Evolutionary conservation across 2,329 filamentous ascomycete species (phyloP).

Genomic region (Didymella keratinophila): DNA sequence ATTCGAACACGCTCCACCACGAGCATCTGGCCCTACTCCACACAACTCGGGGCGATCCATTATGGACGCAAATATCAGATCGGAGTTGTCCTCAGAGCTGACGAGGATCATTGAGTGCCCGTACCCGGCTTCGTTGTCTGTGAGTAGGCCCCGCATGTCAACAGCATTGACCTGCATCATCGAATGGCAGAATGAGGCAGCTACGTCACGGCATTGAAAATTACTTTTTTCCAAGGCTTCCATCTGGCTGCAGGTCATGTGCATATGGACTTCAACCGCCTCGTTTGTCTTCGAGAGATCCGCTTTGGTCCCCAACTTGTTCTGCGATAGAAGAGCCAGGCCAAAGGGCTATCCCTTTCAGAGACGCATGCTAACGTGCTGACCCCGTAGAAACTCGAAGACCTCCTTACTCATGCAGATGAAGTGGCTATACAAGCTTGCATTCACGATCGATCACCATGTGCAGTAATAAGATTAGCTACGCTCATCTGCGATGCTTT

Average conservation of each 20-base stretch:
- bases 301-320: too few relatives aligned
- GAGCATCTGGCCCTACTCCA: slow-evolving; percentile 13
- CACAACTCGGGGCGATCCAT: slow-evolving; percentile 17
- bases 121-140: slow-evolving; percentile 61
- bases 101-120: slow-evolving; percentile 57
- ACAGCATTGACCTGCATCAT: slow-evolving; percentile 1
- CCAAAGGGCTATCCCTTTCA: too few relatives aligned
- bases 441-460: slow-evolving; percentile 57
- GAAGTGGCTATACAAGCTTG: slow-evolving; percentile 53
- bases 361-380: slow-evolving; percentile 34
- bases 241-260: background rate
- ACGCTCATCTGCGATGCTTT: slow-evolving; percentile 58
- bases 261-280: background rate
- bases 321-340: background rate
- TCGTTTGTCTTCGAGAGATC: too few relatives aligned
- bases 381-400: slow-evolving; percentile 46
- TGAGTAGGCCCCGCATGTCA: slow-evolving; percentile 42
- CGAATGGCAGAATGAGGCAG: background rate
- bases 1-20: slow-evolving; percentile 23
- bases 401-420: slow-evolving; percentile 46
- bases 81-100: slow-evolving; percentile 52
- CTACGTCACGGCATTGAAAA: background rate
- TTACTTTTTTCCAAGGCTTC: background rate
- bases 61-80: slow-evolving; percentile 29
- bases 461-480: slow-evolving; percentile 57